Evolutionary conservation across 2,329 filamentous ascomycete genomes (phyloP).

Genomic region (Didymellaceae sp.): DNA sequence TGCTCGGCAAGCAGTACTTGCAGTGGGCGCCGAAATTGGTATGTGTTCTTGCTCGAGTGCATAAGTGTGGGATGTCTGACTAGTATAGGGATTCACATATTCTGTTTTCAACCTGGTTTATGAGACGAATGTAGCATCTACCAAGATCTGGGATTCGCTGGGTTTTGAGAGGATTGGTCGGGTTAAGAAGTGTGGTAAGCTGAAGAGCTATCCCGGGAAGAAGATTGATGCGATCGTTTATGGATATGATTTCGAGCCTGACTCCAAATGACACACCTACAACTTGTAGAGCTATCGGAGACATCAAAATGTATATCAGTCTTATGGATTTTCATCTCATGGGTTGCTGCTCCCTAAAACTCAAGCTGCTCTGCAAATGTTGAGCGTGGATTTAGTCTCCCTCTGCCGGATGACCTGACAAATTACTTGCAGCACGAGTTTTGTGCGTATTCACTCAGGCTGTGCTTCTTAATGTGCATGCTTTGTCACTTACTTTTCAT

Average conservation of each 20-base stretch:
- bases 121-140: conserved; percentile 85
- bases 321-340: too few relatives aligned
- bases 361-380: too few relatives aligned
- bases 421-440: too few relatives aligned
- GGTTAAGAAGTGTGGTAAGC: conserved; percentile 56
- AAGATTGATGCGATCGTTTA: conserved; percentile 20
- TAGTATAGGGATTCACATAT: conserved; percentile 73
- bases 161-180: conserved; percentile 87
- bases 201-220: conserved; percentile 18
- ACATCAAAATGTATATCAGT: too few relatives aligned
- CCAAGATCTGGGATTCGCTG: conserved; percentile 54
- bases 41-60: not conserved
- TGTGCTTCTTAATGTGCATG: too few relatives aligned
- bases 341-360: too few relatives aligned
- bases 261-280: not conserved
- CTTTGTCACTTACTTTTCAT: too few relatives aligned
- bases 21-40: conserved; percentile 53
- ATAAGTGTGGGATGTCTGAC: not conserved
- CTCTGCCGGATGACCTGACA: too few relatives aligned
- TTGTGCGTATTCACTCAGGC: too few relatives aligned
- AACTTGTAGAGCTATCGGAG: too few relatives aligned
- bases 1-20: conserved; percentile 53
- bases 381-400: too few relatives aligned
- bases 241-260: conserved; percentile 19
- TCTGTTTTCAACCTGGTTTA: conserved; percentile 90